Evolutionary conservation across 1,139 yeast genomes (phyloP).

Genomic region (Waltiozyma sp.): DNA sequence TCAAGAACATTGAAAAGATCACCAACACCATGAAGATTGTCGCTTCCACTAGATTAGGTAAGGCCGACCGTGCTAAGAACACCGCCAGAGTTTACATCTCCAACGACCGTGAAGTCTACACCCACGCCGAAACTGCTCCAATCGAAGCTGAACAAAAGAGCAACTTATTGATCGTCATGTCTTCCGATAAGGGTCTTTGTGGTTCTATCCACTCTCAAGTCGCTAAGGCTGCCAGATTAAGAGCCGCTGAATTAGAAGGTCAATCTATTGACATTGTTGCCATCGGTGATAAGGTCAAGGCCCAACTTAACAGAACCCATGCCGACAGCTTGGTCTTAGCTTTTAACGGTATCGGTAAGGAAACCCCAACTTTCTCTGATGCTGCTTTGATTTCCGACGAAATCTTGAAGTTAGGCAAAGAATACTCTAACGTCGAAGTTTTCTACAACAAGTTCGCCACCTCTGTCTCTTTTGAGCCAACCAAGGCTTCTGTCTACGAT

Average conservation of each 20-base stretch:
- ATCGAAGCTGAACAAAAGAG: constrained; percentile 39
- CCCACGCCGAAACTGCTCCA: constrained; percentile 64
- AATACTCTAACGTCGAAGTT: constrained; percentile 70
- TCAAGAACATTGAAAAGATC: constrained; percentile 96
- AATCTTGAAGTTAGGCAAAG: constrained; percentile 48
- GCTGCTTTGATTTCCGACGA: constrained; percentile 85
- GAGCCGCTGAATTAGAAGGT: constrained; percentile 47
- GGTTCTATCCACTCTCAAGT: constrained; percentile 96
- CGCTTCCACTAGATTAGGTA: constrained; percentile 92
- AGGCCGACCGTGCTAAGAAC: constrained; percentile 93
- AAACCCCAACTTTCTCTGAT: constrained; percentile 88
- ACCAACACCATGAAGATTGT: constrained; percentile 99
- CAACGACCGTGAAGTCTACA: constrained; percentile 70
- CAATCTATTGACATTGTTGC: constrained; percentile 66
- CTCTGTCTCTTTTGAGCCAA: constrained; percentile 87
- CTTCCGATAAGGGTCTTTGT: constrained; percentile 97
- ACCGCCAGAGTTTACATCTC: constrained; percentile 79
- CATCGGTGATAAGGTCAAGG: constrained; percentile 89
- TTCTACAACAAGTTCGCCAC: constrained; percentile 80
- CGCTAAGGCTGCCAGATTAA: constrained; percentile 75
- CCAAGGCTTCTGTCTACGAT: constrained; percentile 55
- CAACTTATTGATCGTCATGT: constrained; percentile 72
- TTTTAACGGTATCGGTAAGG: constrained; percentile 89
- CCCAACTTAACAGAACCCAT: constrained; percentile 78
- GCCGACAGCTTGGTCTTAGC: constrained; percentile 60